Evolutionary conservation across 169 alveolate species (phyloP), one percentile per base, ranked within the genome.

Genomic region (Plasmodium malariae): DNA sequence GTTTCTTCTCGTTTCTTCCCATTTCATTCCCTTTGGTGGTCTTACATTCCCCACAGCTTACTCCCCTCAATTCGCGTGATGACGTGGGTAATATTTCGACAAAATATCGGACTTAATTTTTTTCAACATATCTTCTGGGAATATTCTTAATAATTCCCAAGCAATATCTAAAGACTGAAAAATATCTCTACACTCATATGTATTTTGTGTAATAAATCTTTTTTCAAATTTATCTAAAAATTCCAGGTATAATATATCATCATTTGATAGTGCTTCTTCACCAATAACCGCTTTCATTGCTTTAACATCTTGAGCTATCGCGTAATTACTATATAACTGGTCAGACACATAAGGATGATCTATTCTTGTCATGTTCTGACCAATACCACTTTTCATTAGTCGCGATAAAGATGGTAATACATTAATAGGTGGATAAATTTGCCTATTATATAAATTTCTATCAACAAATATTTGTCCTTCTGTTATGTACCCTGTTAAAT

Each of bases 201-300:
- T 98, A 11, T 99, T 99, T 92, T 98, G 99, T 83, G 98, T 92
- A 73, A 99, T 95, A 96, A 98, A 98, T 88, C 98, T 95, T 76
- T 95, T 93, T 95, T 99, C 99, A 92, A 99, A 99, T 92, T 98
- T 99, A 93, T 98, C 99, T 2, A 99, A 96, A 95, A 98, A 99
- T 91, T 99, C 99, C 74, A 99, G 95, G 92, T 98, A 98, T 63
- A 98, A 96, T 71, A 97, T 94, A 91, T 99, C 99, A 92, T 98
- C 99, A 32, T 98, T 98, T 17, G 99, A 95, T 32, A 99, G 95
- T 57, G 99, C 99, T 97, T 99, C 99, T 94, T 99, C 99, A 48
- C 99, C 99, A 17, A 99, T 99, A 71, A 99, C 99, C 3, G 99
- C 99, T 95, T 98, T 98, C 99, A 99, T 98, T 45, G 99, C 99